Evolutionary conservation across 1,284 basidiomycete species (phyloP), one percentile per base, ranked within the genome.

Genomic region (Singerocomus inundabilis): DNA sequence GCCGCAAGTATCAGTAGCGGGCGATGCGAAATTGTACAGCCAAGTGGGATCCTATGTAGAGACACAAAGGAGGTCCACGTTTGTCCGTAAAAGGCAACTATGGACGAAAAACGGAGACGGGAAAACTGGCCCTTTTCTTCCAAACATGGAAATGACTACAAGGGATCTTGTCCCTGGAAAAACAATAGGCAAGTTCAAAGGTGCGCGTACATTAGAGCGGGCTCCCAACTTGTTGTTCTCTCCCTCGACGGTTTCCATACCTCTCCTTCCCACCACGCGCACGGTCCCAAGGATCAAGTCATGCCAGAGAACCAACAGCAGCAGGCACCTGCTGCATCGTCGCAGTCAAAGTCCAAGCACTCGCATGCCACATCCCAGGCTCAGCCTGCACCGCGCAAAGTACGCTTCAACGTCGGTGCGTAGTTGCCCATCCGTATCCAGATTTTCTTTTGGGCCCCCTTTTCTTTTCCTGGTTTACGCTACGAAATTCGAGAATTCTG

Each of bases 321-420:
- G 35, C 32, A 21, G 21, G 21, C 21, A 21, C 21, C 48, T 21
- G 35, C 54, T 31, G 48, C 49, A 4, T 25, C 48, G 43, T 54
- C 62, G 7, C 57, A 68, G 24, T 60, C 76, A 35, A 84, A 81
- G 67, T 70, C 82, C 29, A 87, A 85, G 70, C 81, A 84, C 49
- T 67, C 71, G 32, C 77, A 82, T 67, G 78, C 82, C 16, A 71
- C 84, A 13, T 79, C 84, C 1, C 74, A 83, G 56, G 77, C 81
- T 18, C 76, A 78, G 44, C 75, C 87, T 34, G 82, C 87, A 15
- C 90, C 91, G 15, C 79, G 92, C 57, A 93, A 93, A 76, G 91
- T 94, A 55, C 83, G 91, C 52, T 95, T 95, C 78, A 93, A 93
- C 72, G 90, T 93, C 63, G 91, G 91, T 92, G 61, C 74, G 90